These are phyloP conservation scores for Colletotrichum simmondsii DNA, from an alignment of 2,329 filamentous ascomycete genomes.

Conservation along the genomic window DNA sequence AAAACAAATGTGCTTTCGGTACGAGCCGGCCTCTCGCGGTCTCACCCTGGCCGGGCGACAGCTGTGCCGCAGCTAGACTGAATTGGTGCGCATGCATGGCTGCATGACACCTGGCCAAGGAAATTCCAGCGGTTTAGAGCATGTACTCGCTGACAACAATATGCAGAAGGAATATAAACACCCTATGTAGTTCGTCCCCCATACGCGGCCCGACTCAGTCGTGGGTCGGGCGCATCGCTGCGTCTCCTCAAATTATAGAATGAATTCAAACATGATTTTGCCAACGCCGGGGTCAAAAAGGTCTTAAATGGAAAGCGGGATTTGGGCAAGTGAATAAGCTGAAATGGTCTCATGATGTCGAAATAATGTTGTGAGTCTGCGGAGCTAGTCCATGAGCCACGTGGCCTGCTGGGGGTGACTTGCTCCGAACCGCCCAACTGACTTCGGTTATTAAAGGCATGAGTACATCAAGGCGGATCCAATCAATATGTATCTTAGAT, in stretches of 20 bases:
- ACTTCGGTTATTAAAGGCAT: too few species aligned
- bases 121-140: not conserved
- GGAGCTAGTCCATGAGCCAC: not conserved
- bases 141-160: not conserved
- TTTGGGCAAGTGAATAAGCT: not conserved
- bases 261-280: too few species aligned
- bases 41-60: conserved; percentile 16
- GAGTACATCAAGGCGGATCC: too few species aligned
- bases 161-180: not conserved
- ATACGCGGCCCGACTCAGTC: not conserved
- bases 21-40: not conserved
- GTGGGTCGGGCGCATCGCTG: not conserved
- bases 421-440: too few species aligned
- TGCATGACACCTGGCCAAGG: not conserved
- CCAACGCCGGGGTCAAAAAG: too few species aligned
- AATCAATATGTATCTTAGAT: too few species aligned
- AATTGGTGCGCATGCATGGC: not conserved
- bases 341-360: not conserved
- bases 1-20: not conserved
- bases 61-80: conserved; percentile 16
- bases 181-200: not conserved
- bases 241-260: not conserved
- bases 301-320: not conserved
- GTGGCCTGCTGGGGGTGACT: not conserved
- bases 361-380: not conserved